These are phyloP conservation scores for Lecanoromycetidae sp. DNA, from an alignment of 2,329 filamentous ascomycete genomes.

Conservation along the genomic window DNA sequence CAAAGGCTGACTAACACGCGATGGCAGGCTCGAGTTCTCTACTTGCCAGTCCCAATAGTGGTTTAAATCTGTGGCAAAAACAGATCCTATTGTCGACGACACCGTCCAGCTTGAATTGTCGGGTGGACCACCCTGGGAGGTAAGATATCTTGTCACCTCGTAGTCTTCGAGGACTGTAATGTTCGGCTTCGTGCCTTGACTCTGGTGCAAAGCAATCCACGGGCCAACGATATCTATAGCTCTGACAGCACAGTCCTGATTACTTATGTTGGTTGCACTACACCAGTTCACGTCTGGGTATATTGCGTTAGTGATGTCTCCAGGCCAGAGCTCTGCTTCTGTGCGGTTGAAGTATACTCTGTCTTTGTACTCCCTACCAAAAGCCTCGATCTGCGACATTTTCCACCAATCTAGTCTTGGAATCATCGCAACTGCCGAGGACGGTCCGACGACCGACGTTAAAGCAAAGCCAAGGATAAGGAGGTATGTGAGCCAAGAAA, in stretches of 20 bases:
- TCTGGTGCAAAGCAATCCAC: slow-evolving; percentile 9
- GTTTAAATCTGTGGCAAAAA: slow-evolving; percentile 3
- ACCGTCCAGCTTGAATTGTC: slow-evolving; percentile 11
- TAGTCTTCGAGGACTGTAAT: slow-evolving; percentile 4
- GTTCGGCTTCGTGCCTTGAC: slow-evolving; percentile 5
- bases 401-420: slow-evolving; percentile 12
- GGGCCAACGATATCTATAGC: slow-evolving; percentile 1
- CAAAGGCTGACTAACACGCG: not conserved
- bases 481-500: not conserved
- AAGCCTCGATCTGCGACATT: not conserved
- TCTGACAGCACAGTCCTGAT: slow-evolving; percentile 1
- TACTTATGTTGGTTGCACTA: not conserved
- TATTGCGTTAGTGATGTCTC: slow-evolving; percentile 11
- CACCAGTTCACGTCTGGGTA: not conserved
- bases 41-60: slow-evolving; percentile 13
- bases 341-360: slow-evolving; percentile 9
- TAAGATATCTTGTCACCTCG: slow-evolving; percentile 10
- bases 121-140: slow-evolving; percentile 7
- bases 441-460: slow-evolving; percentile 8
- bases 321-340: slow-evolving; percentile 10
- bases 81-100: slow-evolving; percentile 2
- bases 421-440: slow-evolving; percentile 10
- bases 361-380: slow-evolving; percentile 7
- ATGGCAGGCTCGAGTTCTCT: slow-evolving; percentile 7
- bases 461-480: slow-evolving; percentile 6